These are phyloP conservation scores for Lactarius deliciosus DNA, from an alignment of 768 basidiomycete species.

Conservation along the genomic window DNA sequence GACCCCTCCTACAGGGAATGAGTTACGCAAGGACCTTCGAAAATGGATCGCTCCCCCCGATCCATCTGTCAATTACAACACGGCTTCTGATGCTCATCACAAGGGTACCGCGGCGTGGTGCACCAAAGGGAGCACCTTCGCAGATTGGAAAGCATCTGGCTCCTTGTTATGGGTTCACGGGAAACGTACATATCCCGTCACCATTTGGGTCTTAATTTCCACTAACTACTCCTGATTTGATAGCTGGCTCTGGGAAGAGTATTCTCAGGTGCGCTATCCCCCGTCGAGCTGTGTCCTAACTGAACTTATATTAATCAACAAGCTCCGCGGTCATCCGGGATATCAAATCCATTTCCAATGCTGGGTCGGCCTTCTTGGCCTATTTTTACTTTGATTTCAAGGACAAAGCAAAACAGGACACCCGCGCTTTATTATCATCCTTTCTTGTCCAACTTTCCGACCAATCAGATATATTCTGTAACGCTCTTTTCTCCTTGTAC, in stretches of 20 bases:
- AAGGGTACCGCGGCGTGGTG: neutral
- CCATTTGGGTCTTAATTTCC: neutral
- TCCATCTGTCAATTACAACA: neutral
- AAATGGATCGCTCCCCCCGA: neutral
- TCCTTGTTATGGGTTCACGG: neutral
- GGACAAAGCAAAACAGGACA: neutral
- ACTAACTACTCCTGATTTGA: neutral
- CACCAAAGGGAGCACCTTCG: neutral
- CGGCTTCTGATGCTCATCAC: neutral
- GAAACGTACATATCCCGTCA: neutral
- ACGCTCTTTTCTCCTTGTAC: neutral
- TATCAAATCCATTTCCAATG: neutral
- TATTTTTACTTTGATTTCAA: neutral
- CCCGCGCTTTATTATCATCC: neutral
- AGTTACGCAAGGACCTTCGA: neutral
- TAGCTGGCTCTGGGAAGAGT: neutral
- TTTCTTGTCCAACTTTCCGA: neutral
- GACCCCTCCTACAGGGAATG: neutral
- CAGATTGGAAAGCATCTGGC: neutral
- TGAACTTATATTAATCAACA: neutral
- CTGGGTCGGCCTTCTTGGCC: neutral
- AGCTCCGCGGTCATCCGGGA: neutral
- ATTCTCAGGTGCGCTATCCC: neutral
- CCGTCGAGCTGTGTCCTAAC: neutral
- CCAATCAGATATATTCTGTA: neutral